phyloP scores from a whole-genome alignment of 208 protist genomes.

The Zelonia costaricensis region DNA sequence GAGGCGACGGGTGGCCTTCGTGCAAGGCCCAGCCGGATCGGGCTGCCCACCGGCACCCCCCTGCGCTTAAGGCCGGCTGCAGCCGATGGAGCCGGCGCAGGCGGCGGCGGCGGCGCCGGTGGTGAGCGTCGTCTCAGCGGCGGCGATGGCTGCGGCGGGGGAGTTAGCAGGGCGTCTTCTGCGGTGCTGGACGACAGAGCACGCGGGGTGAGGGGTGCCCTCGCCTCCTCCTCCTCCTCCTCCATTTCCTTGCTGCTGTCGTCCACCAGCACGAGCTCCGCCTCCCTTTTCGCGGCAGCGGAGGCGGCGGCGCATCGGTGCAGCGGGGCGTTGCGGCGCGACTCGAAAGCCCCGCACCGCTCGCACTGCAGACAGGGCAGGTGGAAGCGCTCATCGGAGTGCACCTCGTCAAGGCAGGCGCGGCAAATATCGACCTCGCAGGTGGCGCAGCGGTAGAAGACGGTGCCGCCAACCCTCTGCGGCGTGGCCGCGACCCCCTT shows the following conservation, averaged over 20 bases:
- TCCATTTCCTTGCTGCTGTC: no score
- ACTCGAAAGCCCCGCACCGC: slow-evolving; percentile 51
- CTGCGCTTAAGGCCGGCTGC: not conserved
- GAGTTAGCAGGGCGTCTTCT: not conserved
- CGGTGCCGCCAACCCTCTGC: not conserved
- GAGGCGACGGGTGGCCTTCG: not conserved
- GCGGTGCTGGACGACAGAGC: not conserved
- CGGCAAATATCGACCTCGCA: slow-evolving; percentile 76
- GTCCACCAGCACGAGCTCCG: not conserved
- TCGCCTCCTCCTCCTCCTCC: no score
- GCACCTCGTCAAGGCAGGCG: slow-evolving; percentile 57
- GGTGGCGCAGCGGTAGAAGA: slow-evolving; percentile 65
- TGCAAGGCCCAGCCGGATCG: slow-evolving; percentile 11
- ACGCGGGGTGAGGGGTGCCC: not conserved
- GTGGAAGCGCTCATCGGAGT: slow-evolving; percentile 63
- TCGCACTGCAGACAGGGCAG: slow-evolving; percentile 78
- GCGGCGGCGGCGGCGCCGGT: no score
- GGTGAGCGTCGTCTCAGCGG: not conserved
- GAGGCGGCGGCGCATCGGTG: slow-evolving; percentile 34
- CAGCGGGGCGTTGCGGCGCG: slow-evolving; percentile 31
- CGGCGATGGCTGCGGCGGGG: not conserved
- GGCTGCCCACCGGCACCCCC: not conserved
- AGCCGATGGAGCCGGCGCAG: no score
- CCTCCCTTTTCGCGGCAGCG: no score
- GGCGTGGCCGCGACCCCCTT: no score